Conservation (phyloP, 768 basidiomycete species). For the Podaxis rugospora region DNA sequence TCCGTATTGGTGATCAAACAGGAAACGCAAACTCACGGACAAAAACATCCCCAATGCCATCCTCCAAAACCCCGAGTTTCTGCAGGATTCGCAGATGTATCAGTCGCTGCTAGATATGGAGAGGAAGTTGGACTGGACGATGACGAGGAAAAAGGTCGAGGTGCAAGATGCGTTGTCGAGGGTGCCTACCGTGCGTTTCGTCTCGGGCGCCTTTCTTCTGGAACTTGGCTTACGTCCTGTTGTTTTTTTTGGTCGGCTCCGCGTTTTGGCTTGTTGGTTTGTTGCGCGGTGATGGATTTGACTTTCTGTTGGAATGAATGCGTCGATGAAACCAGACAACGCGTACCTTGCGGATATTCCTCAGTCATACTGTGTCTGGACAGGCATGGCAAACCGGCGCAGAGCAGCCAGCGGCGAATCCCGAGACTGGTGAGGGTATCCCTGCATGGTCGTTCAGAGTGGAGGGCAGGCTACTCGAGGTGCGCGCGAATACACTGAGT, state of each 20-base stretch:
- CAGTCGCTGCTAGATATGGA: conserved; percentile 85
- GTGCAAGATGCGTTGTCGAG: conserved; percentile 84
- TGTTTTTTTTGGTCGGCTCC: background rate
- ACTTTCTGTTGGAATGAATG: background rate
- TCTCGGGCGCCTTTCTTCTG: background rate
- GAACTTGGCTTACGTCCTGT: background rate
- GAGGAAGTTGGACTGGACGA: conserved; percentile 91
- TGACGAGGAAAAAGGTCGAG: conserved; percentile 85
- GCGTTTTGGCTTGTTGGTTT: background rate
- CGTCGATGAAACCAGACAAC: conserved; percentile 49
- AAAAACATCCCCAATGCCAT: conserved; percentile 76
- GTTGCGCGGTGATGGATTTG: too few relatives aligned
- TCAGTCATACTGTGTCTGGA: conserved; percentile 83
- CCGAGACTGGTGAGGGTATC: conserved; percentile 85
- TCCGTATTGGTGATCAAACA: conserved; percentile 19
- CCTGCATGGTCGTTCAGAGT: conserved; percentile 87
- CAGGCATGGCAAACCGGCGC: conserved; percentile 79
- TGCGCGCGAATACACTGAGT: conserved; percentile 24
- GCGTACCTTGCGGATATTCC: conserved; percentile 78
- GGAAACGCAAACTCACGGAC: conserved; percentile 77
- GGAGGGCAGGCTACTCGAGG: conserved; percentile 85
- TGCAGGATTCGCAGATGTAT: conserved; percentile 83
- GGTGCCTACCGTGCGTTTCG: conserved; percentile 55
- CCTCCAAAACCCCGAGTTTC: conserved; percentile 68
- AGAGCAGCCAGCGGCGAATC: conserved; percentile 40